Conservation (phyloP, 805 yeast genomes). For the Cyberlindnera euphorbiae region DNA sequence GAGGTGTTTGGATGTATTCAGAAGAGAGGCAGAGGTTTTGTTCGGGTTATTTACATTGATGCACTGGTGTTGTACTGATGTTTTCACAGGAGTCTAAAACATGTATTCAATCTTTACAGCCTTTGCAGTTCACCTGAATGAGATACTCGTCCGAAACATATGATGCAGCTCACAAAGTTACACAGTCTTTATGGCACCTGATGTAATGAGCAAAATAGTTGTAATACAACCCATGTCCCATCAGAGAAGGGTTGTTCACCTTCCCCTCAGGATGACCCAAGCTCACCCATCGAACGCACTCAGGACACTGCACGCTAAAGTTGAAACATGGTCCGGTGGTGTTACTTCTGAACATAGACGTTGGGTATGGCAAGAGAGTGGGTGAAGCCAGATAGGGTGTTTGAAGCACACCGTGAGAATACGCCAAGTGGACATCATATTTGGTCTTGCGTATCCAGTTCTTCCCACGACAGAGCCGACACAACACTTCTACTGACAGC, state of each 20-base stretch:
- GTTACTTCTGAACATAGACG: conserved; percentile 13
- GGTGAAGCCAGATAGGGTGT: conserved; percentile 3
- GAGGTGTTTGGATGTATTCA: too few relatives aligned
- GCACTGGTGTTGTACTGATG: too few relatives aligned
- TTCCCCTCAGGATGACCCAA: conserved; percentile 13
- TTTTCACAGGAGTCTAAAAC: too few relatives aligned
- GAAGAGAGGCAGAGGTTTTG: too few relatives aligned
- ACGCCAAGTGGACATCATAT: conserved; percentile 18
- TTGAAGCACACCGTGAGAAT: conserved; percentile 24
- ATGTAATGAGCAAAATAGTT: conserved; percentile 22
- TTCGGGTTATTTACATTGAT: too few relatives aligned
- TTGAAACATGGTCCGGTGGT: conserved; percentile 5
- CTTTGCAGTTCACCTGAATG: too few relatives aligned
- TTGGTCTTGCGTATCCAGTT: conserved; percentile 19
- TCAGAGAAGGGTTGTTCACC: neutral
- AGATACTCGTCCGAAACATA: too few relatives aligned
- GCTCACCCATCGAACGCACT: conserved; percentile 19
- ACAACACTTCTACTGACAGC: conserved; percentile 14
- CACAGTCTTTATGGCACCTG: conserved; percentile 11
- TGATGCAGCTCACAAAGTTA: too few relatives aligned
- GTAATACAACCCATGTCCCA: conserved; percentile 19
- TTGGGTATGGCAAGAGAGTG: conserved; percentile 16
- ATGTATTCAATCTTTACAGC: too few relatives aligned
- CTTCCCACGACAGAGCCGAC: conserved; percentile 26
- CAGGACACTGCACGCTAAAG: conserved; percentile 17